A percentile compares a stretch with the other conserved stretches of the same genome.
Conservation (phyloP, 495 filamentous ascomycete species). For the Barbatosphaeria neglecta region DNA sequence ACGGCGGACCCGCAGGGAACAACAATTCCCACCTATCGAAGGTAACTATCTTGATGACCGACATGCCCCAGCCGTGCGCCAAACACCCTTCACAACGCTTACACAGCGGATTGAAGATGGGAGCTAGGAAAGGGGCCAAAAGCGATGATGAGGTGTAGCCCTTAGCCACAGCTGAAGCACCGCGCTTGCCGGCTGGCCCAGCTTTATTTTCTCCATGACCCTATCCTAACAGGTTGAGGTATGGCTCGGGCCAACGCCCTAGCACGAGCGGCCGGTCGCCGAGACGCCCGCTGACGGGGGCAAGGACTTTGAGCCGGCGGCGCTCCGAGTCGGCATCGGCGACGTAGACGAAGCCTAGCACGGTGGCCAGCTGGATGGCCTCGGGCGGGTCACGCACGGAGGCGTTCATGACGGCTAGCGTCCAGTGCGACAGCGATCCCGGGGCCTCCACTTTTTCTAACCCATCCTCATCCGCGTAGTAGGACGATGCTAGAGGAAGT, state of each 20-base stretch:
- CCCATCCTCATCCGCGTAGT: slow-evolving; percentile 26
- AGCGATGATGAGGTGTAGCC: too few species aligned
- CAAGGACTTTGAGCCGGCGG: slow-evolving; percentile 67
- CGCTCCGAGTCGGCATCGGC: slow-evolving; percentile 79
- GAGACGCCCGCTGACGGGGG: slow-evolving; percentile 67
- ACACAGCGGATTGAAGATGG: too few species aligned
- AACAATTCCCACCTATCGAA: too few species aligned
- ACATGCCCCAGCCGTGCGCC: too few species aligned
- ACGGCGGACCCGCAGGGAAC: too few species aligned
- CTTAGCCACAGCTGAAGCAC: too few species aligned
- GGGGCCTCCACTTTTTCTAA: slow-evolving; percentile 50
- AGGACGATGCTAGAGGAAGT: background rate
- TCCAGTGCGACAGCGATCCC: slow-evolving; percentile 48
- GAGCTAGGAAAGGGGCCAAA: too few species aligned
- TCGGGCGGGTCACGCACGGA: slow-evolving; percentile 52
- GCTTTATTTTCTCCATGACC: too few species aligned
- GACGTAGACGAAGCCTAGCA: slow-evolving; percentile 89
- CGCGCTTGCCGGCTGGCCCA: too few species aligned
- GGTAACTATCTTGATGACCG: too few species aligned
- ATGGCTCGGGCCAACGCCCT: slow-evolving; percentile 44
- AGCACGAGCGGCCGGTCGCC: slow-evolving; percentile 65
- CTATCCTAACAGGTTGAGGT: slow-evolving; percentile 35
- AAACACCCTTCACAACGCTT: too few species aligned
- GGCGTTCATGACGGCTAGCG: slow-evolving; percentile 72
- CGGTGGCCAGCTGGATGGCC: slow-evolving; percentile 67